Conservation (phyloP, 495 filamentous ascomycete genomes). For the Penicillium mononematosum region DNA sequence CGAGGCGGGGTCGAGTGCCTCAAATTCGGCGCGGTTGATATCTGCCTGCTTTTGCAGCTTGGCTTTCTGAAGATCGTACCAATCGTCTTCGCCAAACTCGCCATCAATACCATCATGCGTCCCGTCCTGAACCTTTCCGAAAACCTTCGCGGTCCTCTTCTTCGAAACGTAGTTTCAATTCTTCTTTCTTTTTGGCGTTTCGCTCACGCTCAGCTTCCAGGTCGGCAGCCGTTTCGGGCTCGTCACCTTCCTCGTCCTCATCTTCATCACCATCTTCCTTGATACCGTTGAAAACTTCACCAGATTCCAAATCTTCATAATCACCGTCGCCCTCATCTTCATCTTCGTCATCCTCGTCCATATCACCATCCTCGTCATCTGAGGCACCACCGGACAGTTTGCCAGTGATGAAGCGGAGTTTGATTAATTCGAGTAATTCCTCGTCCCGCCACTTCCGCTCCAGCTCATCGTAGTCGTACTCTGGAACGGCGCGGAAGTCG, state of each 20-base stretch:
- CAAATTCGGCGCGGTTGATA: slow-evolving; percentile 93
- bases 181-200: slow-evolving; percentile 90
- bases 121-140: slow-evolving; percentile 78
- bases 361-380: slow-evolving; percentile 44
- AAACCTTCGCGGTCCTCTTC: slow-evolving; percentile 95
- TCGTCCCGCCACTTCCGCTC: slow-evolving; percentile 82
- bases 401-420: slow-evolving; percentile 69
- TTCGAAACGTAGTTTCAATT: slow-evolving; percentile 90
- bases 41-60: slow-evolving; percentile 88
- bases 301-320: slow-evolving; percentile 86
- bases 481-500: slow-evolving; percentile 76
- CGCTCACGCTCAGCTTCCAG: slow-evolving; percentile 83
- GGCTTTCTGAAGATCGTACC: slow-evolving; percentile 97
- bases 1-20: slow-evolving; percentile 74
- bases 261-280: slow-evolving; percentile 35
- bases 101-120: slow-evolving; percentile 59
- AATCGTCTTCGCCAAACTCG: slow-evolving; percentile 94
- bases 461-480: slow-evolving; percentile 75
- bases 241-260: slow-evolving; percentile 27
- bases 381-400: slow-evolving; percentile 52
- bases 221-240: slow-evolving; percentile 40
- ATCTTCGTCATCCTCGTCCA: slow-evolving; percentile 46
- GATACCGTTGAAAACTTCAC: slow-evolving; percentile 53
- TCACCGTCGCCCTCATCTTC: slow-evolving; percentile 81
- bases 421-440: slow-evolving; percentile 71